Conservation (phyloP, 2,329 filamentous ascomycete genomes). For the Verticillium isaacii region DNA sequence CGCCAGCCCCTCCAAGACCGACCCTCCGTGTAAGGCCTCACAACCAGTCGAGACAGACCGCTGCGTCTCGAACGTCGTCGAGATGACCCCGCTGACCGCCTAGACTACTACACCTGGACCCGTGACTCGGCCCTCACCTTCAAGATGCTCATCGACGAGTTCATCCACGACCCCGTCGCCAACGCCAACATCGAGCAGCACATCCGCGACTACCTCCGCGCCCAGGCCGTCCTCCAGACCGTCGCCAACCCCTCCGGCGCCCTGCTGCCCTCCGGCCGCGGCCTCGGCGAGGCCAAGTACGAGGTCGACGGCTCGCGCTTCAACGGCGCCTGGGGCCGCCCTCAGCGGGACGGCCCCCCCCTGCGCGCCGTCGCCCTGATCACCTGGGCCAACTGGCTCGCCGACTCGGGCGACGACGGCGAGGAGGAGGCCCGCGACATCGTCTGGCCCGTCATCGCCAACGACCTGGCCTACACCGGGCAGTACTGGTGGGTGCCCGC, state of each 20-base stretch:
- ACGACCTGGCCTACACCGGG: slow-evolving; percentile 52
- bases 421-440: slow-evolving; percentile 31
- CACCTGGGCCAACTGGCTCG: slow-evolving; percentile 44
- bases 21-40: slow-evolving; percentile 45
- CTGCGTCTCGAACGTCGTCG: no score
- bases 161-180: slow-evolving; percentile 31
- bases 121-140: slow-evolving; percentile 49
- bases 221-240: slow-evolving; percentile 46
- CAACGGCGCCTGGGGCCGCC: slow-evolving; percentile 51
- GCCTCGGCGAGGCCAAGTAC: slow-evolving; percentile 53
- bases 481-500: slow-evolving; percentile 35
- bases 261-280: slow-evolving; percentile 35
- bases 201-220: slow-evolving; percentile 47
- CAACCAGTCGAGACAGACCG: no score
- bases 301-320: slow-evolving; percentile 44
- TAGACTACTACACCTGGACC: slow-evolving; percentile 55
- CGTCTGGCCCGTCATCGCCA: slow-evolving; percentile 51
- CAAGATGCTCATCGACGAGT: slow-evolving; percentile 47
- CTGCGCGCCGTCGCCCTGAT: slow-evolving; percentile 53
- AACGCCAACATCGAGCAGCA: slow-evolving; percentile 36
- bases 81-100: background rate
- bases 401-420: slow-evolving; percentile 33
- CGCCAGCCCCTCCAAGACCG: slow-evolving; percentile 47
- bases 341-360: slow-evolving; percentile 55
- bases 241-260: slow-evolving; percentile 48